Base-by-base conservation (phyloP, 2,329 filamentous ascomycete species). In the Claviceps pazoutovae region DNA sequence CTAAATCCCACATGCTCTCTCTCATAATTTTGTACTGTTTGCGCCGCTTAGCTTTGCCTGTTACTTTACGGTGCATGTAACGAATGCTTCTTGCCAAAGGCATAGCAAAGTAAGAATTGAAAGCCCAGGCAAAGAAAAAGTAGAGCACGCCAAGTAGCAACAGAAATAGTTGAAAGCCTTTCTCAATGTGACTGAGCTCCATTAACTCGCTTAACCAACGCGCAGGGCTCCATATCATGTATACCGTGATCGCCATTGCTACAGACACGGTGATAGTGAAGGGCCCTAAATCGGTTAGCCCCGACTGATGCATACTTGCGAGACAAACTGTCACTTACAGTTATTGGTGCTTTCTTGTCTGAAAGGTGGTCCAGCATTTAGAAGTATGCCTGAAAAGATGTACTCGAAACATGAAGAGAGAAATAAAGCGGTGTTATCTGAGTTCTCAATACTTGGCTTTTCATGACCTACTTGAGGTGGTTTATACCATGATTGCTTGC, bases 391-490 rank as follows among this genome's bases (percentile, higher is more conserved):
- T 0, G 88, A 86, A 21, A 96, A 75, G 39, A 95, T 94, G 66
- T 98, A 98, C 65, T 97, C 90, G 62, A 90, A 97, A 65, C 89
- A 96, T 1, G 86, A 94, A 5, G 90, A 74, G 34, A 97, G 70
- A 71, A 98, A 98, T 1, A 98, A 72, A 0, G 86, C 82, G 0
- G 91, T 95, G 61, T 98, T 97, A 61, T 97, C 86, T 9, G 88
- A 95, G 66, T 97, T 97, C 60, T 84, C 77, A 50, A 90, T 84
- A 63, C 93, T 95, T 23, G 86, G 84, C 62, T 93, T 84, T 34
- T 95, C 78, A 26, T 78, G 79, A 61, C 89, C 79, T 26, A 95
- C 65, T 52, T 82, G 74, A 0, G 93, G 93, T 16, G 90, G 88
- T 50, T 84, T 80, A 64, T 88, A 95, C 89, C 91, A 98, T 5